phyloP scores from a whole-genome alignment of 1,284 basidiomycete species.

The Malassezia caprae region DNA sequence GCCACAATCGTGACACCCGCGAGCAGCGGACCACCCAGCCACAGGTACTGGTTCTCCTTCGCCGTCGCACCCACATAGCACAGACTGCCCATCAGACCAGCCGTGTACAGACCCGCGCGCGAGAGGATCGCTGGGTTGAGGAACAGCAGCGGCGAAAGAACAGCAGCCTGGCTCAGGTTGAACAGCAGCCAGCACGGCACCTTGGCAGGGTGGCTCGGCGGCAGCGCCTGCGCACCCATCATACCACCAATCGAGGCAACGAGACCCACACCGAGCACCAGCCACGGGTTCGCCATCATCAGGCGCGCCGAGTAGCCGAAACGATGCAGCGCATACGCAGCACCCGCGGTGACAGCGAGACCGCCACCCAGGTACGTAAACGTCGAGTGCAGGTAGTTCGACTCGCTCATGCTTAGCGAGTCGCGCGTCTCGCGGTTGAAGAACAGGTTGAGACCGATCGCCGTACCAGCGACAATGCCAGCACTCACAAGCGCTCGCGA shows the following conservation, averaged over 20 bases:
- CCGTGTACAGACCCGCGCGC: slow-evolving; percentile 79
- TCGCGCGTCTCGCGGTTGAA: slow-evolving; percentile 44
- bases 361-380: slow-evolving; percentile 79
- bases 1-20: slow-evolving; percentile 75
- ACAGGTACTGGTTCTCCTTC: slow-evolving; percentile 70
- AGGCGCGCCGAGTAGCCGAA: slow-evolving; percentile 65
- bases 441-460: slow-evolving; percentile 41
- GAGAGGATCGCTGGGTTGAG: slow-evolving; percentile 71
- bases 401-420: slow-evolving; percentile 25
- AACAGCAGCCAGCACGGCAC: slow-evolving; percentile 54
- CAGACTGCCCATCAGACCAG: slow-evolving; percentile 67
- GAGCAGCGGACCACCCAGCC: slow-evolving; percentile 60
- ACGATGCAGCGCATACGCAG: slow-evolving; percentile 67
- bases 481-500: slow-evolving; percentile 29
- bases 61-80: slow-evolving; percentile 83
- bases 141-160: slow-evolving; percentile 62
- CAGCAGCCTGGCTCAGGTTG: slow-evolving; percentile 72
- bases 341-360: slow-evolving; percentile 63
- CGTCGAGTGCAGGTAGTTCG: slow-evolving; percentile 61
- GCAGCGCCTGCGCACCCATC: slow-evolving; percentile 44
- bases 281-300: slow-evolving; percentile 75
- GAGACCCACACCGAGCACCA: slow-evolving; percentile 69
- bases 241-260: slow-evolving; percentile 52
- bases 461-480: slow-evolving; percentile 43
- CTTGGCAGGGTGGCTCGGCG: slow-evolving; percentile 47